Evolutionary conservation across 2,329 filamentous ascomycete species (phyloP), one percentile per base, ranked within the genome.

Genomic region (Penicillium sp.): DNA sequence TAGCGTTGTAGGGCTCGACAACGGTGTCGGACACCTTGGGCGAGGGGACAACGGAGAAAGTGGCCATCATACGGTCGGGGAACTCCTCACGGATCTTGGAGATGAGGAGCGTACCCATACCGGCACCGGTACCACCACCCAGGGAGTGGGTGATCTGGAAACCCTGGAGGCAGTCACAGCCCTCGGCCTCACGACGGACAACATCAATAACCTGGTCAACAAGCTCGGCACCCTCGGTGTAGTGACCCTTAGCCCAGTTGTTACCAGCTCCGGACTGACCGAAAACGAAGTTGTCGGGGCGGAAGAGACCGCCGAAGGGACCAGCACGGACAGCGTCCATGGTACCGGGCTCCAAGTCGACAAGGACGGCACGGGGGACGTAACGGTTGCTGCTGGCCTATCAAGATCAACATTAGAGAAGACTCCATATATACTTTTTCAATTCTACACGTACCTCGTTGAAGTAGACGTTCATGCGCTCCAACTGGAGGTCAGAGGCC

Each of bases 171-270:
- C 92, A 97, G 87, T 99, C 95, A 78, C 95, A 98, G 79, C 91
- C 92, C 84, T 99, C 95, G 69, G 95, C 93, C 86, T 99, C 95
- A 74, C 95, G 93, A 78, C 95, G 95, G 77, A 99, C 93, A 68
- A 99, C 95, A 78, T 98, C 95, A 71, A 99, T 88, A 70, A 99
- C 95, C 76, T 97, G 87, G 85, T 99, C 95, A 70, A 99, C 95
- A 65, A 98, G 88, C 85, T 99, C 95, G 70, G 95, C 95, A 88
- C 95, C 95, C 85, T 99, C 95, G 67, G 95, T 99, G 88, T 99
- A 99, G 81, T 99, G 95, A 83, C 95, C 95, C 89, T 98, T 99
- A 81, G 95, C 95, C 95, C 95, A 99, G 89, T 98, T 98, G 92
- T 99, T 99, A 83, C 95, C 95, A 79, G 95, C 95, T 87, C 95